Percentiles rank a stretch among this genome's conserved stretches.
These are phyloP conservation scores for Penicillium paxilli DNA, from an alignment of 495 filamentous ascomycete genomes.

Conservation along the genomic window DNA sequence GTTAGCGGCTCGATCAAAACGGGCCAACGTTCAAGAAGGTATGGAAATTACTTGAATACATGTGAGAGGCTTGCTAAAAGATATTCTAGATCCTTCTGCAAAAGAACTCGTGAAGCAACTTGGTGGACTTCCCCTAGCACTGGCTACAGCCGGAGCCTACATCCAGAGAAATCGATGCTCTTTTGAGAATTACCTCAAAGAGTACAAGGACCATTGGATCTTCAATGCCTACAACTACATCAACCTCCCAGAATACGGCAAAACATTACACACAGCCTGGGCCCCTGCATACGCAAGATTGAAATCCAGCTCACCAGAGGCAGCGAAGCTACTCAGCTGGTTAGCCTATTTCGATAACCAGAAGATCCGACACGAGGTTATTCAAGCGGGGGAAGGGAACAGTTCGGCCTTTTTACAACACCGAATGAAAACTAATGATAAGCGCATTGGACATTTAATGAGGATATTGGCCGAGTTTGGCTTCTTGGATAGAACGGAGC, in stretches of 20 bases:
- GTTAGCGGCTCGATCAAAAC: conserved; percentile 5
- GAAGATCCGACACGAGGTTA: conserved; percentile 4
- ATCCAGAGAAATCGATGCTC: neutral
- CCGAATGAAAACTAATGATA: neutral
- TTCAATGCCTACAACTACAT: conserved; percentile 1
- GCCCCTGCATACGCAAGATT: conserved; percentile 8
- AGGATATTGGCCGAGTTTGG: conserved; percentile 2
- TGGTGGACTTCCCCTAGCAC: conserved; percentile 6
- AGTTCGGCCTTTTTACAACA: conserved; percentile 8
- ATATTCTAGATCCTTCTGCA: conserved; percentile 4
- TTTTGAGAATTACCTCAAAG: conserved; percentile 5
- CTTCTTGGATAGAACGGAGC: conserved; percentile 1
- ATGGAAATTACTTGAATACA: neutral
- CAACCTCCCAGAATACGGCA: neutral
- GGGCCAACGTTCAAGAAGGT: neutral
- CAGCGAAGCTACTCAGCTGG: conserved; percentile 7
- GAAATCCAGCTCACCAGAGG: conserved; percentile 1
- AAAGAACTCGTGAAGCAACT: conserved; percentile 3
- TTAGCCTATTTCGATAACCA: conserved; percentile 16
- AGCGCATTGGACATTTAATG: conserved; percentile 1
- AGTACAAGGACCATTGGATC: conserved; percentile 7
- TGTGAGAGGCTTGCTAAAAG: neutral
- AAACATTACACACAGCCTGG: conserved; percentile 10
- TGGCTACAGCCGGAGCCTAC: conserved; percentile 11
- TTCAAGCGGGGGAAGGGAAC: neutral